Conservation (phyloP, 2,329 filamentous ascomycete species). For the Fusarium concolor region DNA sequence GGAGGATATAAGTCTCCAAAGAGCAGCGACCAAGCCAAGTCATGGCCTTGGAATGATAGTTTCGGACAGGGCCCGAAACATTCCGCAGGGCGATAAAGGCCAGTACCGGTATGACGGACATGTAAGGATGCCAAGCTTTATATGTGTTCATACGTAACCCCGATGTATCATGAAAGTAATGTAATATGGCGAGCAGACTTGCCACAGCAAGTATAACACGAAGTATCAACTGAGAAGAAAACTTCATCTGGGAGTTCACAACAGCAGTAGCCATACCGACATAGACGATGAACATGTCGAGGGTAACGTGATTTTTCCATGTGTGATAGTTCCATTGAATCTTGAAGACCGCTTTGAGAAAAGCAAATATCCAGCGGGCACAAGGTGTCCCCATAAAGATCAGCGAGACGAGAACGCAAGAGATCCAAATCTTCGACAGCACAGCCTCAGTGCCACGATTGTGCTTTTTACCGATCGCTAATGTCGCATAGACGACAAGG, state of each 20-base stretch:
- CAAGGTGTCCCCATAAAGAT: conserved; percentile 1
- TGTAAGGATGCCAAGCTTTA: conserved; percentile 58
- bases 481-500: conserved; percentile 63
- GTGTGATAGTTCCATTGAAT: conserved; percentile 57
- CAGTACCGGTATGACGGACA: conserved; percentile 65
- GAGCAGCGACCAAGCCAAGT: conserved; percentile 67
- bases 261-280: conserved; percentile 62
- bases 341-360: conserved; percentile 55
- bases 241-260: conserved; percentile 15
- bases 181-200: conserved; percentile 42
- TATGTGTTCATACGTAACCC: too few species aligned
- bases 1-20: conserved; percentile 69
- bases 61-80: conserved; percentile 16
- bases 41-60: conserved; percentile 52
- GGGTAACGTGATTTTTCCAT: conserved; percentile 60
- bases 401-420: conserved; percentile 54
- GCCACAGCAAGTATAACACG: conserved; percentile 41
- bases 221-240: conserved; percentile 7
- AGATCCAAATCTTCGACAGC: conserved; percentile 58
- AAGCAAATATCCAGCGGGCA: conserved; percentile 28
- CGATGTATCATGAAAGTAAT: background rate
- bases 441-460: conserved; percentile 59
- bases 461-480: conserved; percentile 54
- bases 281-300: conserved; percentile 67
- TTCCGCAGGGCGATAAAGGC: conserved; percentile 65